Conservation (phyloP, 2,329 filamentous ascomycete genomes). For the Penicillium digitatum region DNA sequence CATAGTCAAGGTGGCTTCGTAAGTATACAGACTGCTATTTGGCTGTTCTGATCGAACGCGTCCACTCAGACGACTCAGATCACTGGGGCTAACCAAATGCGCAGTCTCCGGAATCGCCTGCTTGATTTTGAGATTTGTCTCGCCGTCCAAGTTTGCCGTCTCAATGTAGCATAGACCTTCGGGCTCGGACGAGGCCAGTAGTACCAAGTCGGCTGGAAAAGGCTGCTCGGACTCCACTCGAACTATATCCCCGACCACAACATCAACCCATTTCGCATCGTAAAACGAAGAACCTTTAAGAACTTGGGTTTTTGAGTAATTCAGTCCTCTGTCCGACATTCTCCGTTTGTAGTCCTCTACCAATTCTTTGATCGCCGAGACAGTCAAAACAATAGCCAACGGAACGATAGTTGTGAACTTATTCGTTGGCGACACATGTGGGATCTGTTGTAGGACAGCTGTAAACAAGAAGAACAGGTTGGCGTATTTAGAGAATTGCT, state of each 20-base stretch:
- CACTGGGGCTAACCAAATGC: conserved; percentile 76
- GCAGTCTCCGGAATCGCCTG: conserved; percentile 92
- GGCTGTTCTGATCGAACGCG: conserved; percentile 91
- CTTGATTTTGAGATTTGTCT: conserved; percentile 98
- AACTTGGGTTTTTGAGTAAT: conserved; percentile 79
- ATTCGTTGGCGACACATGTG: conserved; percentile 90
- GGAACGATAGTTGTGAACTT: conserved; percentile 93
- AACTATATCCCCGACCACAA: conserved; percentile 87
- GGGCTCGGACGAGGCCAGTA: conserved; percentile 91
- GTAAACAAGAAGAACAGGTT: conserved; percentile 99
- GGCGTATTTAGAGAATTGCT: conserved; percentile 98
- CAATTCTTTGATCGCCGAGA: conserved; percentile 93
- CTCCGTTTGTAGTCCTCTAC: conserved; percentile 91
- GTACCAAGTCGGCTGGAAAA: conserved; percentile 88
- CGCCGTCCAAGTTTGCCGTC: conserved; percentile 93
- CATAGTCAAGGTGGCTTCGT: conserved; percentile 92
- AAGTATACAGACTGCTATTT: conserved; percentile 97
- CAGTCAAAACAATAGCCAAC: conserved; percentile 80
- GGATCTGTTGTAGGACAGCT: conserved; percentile 89
- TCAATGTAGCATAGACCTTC: conserved; percentile 98
- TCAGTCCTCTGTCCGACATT: conserved; percentile 78
- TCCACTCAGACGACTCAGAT: conserved; percentile 80
- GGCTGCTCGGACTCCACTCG: conserved; percentile 91
- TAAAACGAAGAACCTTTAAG: conserved; percentile 78
- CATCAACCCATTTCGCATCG: conserved; percentile 88